Evolutionary conservation across 768 basidiomycete species (phyloP), one percentile per base, ranked within the genome.

Genomic region (Rhizopogon salebrosus): DNA sequence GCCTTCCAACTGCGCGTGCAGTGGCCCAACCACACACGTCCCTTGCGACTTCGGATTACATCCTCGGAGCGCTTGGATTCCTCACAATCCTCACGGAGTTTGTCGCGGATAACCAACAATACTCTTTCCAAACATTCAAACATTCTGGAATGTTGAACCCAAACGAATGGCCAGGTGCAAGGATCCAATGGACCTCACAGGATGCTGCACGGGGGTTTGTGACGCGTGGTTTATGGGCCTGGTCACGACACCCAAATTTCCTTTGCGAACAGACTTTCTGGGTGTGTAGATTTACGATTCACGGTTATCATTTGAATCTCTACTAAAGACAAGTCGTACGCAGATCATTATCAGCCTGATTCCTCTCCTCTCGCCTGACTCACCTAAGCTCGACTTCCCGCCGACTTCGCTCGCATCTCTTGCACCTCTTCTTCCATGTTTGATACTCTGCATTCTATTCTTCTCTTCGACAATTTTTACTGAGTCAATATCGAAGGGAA

Each of bases 241-340:
- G 84, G 76, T 83, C 82, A 2, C 75, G 95, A 14, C 95, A 98
- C 68, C 94, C 95, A 34, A 98, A 98, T 68, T 95, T 92, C 65
- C 71, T 85, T 1, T 93, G 89, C 66, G 95, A 98, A 66, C 93
- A 95, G 67, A 67, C 72, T 14, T 92, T 95, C 70, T 95, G 87
- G 87, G 87, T 89, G 57, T 38, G 82, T 72, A 14, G 0, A 20
- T 14, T 0, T 34, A 18, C 6, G 1, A 9, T 18, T 22, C 3
- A 11, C 3, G n/a, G 6, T 20, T 55, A 46, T n/a, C 36, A 54
- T 42, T 13, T 41, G 34, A 37, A 34, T 51, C 42, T 3, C 43
- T n/a, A 52, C 52, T 58, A 20, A 61, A 20, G 27, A 41, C 6
- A 24, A 24, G 27, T 31, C 46, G 20, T 14, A 26, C 41, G 26